A percentile compares a stretch with the other conserved stretches of the same genome.
Conservation (phyloP, 208 protist species). For the Trypanosoma lewisi region DNA sequence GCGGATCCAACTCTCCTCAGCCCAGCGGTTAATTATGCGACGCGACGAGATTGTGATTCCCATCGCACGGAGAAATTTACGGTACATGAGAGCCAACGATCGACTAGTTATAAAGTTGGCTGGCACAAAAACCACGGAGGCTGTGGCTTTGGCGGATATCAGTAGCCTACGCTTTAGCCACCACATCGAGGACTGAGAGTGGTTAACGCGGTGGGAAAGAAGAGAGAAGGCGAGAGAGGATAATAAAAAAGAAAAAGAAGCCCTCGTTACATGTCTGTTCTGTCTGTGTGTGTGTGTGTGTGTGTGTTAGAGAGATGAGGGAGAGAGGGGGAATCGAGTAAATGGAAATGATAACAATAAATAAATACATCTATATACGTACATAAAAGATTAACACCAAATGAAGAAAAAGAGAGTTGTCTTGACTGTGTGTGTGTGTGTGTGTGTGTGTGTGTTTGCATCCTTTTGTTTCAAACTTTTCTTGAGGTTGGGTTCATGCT, state of each 20-base stretch:
- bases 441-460: too few relatives aligned
- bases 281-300: not conserved
- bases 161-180: slow-evolving; percentile 57
- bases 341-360: not conserved
- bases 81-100: slow-evolving; percentile 38
- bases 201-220: not conserved
- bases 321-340: not conserved
- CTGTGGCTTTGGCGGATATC: slow-evolving; percentile 53
- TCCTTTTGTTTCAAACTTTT: too few relatives aligned
- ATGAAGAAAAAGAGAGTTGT: too few relatives aligned
- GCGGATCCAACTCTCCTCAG: slow-evolving; percentile 36
- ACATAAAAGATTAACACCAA: too few relatives aligned
- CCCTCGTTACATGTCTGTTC: too few relatives aligned
- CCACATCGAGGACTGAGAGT: slow-evolving; percentile 45
- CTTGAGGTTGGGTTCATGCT: too few relatives aligned
- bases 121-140: slow-evolving; percentile 33
- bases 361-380: not conserved
- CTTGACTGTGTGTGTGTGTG: too few relatives aligned
- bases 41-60: slow-evolving; percentile 54
- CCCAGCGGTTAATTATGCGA: slow-evolving; percentile 61
- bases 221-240: not conserved
- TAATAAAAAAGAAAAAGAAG: not conserved
- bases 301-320: not conserved
- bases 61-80: slow-evolving; percentile 28
- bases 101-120: slow-evolving; percentile 62